Evolutionary conservation across 441 rosid species (phyloP), one percentile per base, ranked within the genome.

Genomic region (Croton setiger): DNA sequence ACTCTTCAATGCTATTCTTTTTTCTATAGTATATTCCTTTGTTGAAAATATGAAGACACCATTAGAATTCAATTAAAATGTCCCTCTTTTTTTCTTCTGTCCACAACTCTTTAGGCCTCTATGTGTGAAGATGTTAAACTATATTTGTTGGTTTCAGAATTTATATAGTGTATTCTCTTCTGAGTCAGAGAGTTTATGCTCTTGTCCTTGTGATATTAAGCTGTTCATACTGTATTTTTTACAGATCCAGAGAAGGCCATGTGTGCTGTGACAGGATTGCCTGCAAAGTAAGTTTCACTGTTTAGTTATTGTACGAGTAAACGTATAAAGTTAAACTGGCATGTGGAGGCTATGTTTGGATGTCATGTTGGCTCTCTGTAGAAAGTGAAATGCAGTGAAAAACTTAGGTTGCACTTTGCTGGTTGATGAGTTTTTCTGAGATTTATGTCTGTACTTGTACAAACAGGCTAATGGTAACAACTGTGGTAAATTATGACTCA

Each of bases 211-310:
- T 63, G 64, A 23, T 58, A 65, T 62, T 80, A 59, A 61, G 15
- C 39, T 66, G 70, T 21, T 55, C 71, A 20, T 60, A 31, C 65
- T 60, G 49, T 41, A 67, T 37, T 68, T 61, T 81, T 64, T 58
- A 62, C 91, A 95, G 98, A 89, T 84, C 91, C 95, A 27, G 89
- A 89, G 77, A 88, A 92, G 77, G 88, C 90, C 45, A 73, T 82
- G 12, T 92, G 99, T 60, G 87, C 84, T 67, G 84, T 95, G 58
- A 92, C 96, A 37, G 99, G 98, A 74, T 74, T 90, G 81, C 98
- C 98, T 74, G 99, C 99, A 70, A 92, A 89, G 99, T 94, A 90
- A 85, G 93, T 39, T 59, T 55, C 78, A 20, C 66, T 61, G 45
- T 52, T 66, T 66, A 15, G 15, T 56, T 41, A 43, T 73, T 61